Evolutionary conservation across 2,329 filamentous ascomycete species (phyloP), one percentile per base, ranked within the genome.

Genomic region (Curvularia sp.): DNA sequence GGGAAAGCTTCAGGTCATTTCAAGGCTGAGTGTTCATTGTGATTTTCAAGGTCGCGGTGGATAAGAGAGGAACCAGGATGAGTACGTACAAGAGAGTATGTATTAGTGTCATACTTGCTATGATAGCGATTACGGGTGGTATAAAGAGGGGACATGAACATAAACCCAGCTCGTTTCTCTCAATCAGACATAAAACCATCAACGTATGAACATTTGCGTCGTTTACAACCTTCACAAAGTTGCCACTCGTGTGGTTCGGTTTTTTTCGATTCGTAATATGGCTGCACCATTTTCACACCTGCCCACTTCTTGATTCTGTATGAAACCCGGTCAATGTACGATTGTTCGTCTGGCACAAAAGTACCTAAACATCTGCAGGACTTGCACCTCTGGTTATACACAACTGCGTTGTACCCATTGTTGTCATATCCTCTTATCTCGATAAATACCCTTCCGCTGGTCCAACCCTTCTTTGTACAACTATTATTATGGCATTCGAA

Each of bases 301-400:
- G 67, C 66, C 67, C 66, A 70, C 19, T 60, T 70, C 61, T 61
- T 66, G 13, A 70, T 46, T 53, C 67, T 55, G 28, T 66, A 67
- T 43, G 67, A 32, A 23, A 70, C 60, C 39, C 67, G 52, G 3
- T 67, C 66, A 46, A 69, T 41, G 50, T 70, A 70, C 15, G 58
- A 63, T 38, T 56, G 13, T 45, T 68, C 43, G 23, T 67, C 60
- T 13, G 67, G 34, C 30, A 10, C 47, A 1, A 70, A 19, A 10
- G 25, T 57, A n/a, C 64, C 66, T 10, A 68, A 56, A 10, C 42
- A 21, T 12, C 63, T 47, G 52, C 66, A 68, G 15, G 42, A 49
- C 38, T 64, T 59, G 51, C 67, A 70, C 2, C 63, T 49, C 54
- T 68, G 67, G 39, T 59, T 62, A 19, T 48, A 68, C 15, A 69